Evolutionary conservation across 2,329 filamentous ascomycete species (phyloP), one percentile per base, ranked within the genome.

Genomic region (Fusarium protoensiforme): DNA sequence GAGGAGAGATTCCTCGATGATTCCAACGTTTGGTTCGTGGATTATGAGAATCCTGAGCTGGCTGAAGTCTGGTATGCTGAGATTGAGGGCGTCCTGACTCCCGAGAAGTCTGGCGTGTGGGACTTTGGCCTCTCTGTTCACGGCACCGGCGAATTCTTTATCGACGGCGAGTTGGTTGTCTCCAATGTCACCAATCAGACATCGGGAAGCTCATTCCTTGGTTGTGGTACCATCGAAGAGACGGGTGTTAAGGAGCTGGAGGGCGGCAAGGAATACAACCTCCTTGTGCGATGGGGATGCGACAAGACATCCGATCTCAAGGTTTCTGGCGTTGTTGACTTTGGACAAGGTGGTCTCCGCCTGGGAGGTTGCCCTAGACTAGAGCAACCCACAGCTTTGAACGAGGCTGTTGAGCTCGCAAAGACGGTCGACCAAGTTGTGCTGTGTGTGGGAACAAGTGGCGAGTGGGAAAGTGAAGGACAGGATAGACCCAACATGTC

Each of bases 151-250:
- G 75, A 81, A 59, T 76, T 83, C 24, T 81, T 77, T 65, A 74
- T 83, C 35, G 78, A 83, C 56, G 80, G 74, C 20, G 67, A 78
- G 60, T 53, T 81, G 1, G 67, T 82, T 4, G 78, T 82, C 22
- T 77, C 78, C 2, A 79, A 81, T 36, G 74, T 76, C 0, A 72
- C 72, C 11, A 71, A 75, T 38, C 80, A 82, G 64, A 68, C 68
- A 5, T 71, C 74, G 18, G 82, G 79, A 24, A 81, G 77, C n/a
- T 76, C 78, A 24, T 84, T 84, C 64, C 78, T 84, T 38, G 78
- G 80, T 2, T 79, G 74, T 18, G 81, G 80, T 1, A 81, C 80
- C 2, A 75, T 78, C 11, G 81, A 82, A 56, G 78, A 81, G 69
- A 76, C 65, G 10, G 78, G 77, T 4, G 51, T 7, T 24, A 67